Evolutionary conservation across 176 grass and related monocot species (phyloP).

Genomic region (Oryza australiensis): DNA sequence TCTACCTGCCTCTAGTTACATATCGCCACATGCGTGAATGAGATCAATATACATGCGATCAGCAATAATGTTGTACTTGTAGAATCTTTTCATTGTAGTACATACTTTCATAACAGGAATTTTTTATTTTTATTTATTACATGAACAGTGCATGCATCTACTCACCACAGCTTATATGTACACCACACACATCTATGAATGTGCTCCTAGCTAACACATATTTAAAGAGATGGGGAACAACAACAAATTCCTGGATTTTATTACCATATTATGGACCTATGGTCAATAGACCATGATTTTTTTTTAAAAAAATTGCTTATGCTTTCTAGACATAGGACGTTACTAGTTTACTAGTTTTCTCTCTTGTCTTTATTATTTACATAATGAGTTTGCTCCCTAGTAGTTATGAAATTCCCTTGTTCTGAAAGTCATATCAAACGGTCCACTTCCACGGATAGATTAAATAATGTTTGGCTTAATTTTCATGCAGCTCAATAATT

Average conservation of each 20-base stretch:
- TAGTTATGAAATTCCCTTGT: background rate
- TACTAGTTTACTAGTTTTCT: too few species aligned
- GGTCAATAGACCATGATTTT: background rate
- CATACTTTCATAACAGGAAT: too few species aligned
- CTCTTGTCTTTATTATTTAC: background rate
- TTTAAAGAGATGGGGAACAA: too few species aligned
- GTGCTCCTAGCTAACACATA: too few species aligned
- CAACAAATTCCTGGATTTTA: too few species aligned
- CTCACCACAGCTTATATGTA: too few species aligned
- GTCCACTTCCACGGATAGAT: background rate
- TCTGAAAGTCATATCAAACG: background rate
- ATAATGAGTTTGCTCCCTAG: background rate
- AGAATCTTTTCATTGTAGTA: too few species aligned
- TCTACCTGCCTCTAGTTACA: background rate
- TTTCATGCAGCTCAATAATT: constrained; percentile 19
- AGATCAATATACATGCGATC: background rate
- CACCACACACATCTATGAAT: too few species aligned
- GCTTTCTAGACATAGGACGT: background rate
- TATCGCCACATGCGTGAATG: background rate
- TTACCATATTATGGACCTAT: background rate
- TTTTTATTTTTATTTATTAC: background rate
- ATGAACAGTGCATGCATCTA: too few species aligned
- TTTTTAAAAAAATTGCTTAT: background rate
- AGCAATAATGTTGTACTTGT: background rate
- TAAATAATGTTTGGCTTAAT: background rate